Conservation (phyloP, 2,329 filamentous ascomycete species). For the Talaromyces sp. region DNA sequence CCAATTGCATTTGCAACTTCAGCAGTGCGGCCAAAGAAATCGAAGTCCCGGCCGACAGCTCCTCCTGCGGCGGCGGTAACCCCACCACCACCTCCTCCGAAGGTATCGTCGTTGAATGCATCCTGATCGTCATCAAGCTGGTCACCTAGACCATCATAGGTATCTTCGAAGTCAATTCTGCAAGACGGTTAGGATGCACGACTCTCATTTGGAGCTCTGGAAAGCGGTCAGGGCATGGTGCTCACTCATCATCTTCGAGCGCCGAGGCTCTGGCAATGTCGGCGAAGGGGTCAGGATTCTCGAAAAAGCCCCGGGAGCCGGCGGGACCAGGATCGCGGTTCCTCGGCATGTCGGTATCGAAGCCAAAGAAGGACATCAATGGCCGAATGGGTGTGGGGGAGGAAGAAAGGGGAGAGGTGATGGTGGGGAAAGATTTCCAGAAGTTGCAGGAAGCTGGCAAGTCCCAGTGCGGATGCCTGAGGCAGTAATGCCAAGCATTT, state of each 20-base stretch:
- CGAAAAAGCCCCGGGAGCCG: conserved; percentile 73
- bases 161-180: conserved; percentile 90
- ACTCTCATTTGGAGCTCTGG: neutral
- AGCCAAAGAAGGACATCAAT: conserved; percentile 89
- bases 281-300: conserved; percentile 86
- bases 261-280: conserved; percentile 66
- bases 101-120: conserved; percentile 96
- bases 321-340: conserved; percentile 66
- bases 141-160: conserved; percentile 92
- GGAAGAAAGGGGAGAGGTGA: conserved; percentile 18
- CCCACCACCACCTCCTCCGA: conserved; percentile 54
- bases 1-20: conserved; percentile 82
- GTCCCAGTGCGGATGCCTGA: conserved; percentile 23
- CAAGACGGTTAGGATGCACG: neutral
- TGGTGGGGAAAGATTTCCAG: conserved; percentile 14
- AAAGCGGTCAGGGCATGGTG: conserved; percentile 24
- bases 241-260: conserved; percentile 63
- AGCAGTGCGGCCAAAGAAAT: conserved; percentile 93
- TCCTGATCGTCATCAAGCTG: conserved; percentile 90
- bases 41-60: conserved; percentile 83
- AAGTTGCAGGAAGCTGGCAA: conserved; percentile 14
- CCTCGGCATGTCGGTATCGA: conserved; percentile 69
- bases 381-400: conserved; percentile 19
- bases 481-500: conserved; percentile 10
- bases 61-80: neutral